Conservation (phyloP, 1,139 yeast genomes). For the Lodderomyces beijingensis region DNA sequence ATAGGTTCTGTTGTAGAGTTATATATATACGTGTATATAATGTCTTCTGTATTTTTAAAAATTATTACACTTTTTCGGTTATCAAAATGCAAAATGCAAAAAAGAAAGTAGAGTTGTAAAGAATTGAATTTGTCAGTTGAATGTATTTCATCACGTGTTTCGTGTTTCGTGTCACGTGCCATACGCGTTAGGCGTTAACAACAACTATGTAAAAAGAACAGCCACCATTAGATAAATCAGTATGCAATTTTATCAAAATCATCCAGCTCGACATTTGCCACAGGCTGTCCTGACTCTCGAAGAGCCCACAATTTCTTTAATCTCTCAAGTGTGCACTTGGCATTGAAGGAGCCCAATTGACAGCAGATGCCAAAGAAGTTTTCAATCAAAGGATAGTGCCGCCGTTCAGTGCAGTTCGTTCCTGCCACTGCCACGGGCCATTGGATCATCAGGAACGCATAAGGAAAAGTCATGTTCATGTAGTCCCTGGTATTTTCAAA, state of each 20-base stretch:
- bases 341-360: conserved; percentile 46
- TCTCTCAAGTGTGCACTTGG: conserved; percentile 36
- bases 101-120: no score
- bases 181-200: no score
- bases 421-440: conserved; percentile 60
- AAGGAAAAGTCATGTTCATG: conserved; percentile 6
- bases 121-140: no score
- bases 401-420: conserved; percentile 38
- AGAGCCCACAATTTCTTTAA: conserved; percentile 36
- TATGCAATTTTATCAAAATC: conserved; percentile 22
- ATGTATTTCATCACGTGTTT: no score
- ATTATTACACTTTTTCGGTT: no score
- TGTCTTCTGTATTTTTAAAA: no score
- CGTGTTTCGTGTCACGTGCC: no score
- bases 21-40: no score
- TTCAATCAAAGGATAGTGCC: conserved; percentile 37
- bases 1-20: no score
- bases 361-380: conserved; percentile 35
- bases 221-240: no score
- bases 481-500: conserved; percentile 17
- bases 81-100: no score
- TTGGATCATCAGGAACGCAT: conserved; percentile 41
- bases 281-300: conserved; percentile 21
- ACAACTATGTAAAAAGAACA: no score
- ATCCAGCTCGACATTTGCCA: conserved; percentile 22